Evolutionary conservation across 805 yeast species (phyloP), one percentile per base, ranked within the genome.

Genomic region (Cyberlindnera sargentensis): DNA sequence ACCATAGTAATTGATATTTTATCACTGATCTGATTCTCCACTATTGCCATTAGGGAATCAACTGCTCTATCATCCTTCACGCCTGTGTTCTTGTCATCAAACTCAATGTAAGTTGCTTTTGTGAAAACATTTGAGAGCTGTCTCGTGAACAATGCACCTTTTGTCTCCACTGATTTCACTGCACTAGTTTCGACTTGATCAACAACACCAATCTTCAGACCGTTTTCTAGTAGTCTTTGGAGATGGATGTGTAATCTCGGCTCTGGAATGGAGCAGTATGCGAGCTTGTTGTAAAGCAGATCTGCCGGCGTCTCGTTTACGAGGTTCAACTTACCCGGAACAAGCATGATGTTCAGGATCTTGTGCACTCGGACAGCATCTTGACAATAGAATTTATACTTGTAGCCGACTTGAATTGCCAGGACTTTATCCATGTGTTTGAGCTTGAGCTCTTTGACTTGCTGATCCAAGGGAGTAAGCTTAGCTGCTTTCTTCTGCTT

Each of bases 341-440:
- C 70, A 24, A 83, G 67, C 78, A 80, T 80, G 35, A 86, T 83
- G 47, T 83, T 80, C 31, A 89, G 62, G 9, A 82, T 71, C 39
- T 71, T 65, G 9, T 95, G 73, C 0, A 82, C 96, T 4, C 67
- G 65, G 10, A 68, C 71, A 0, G 98, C 97, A 63, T 91, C 97
- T 43, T 80, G 73, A 1, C 95, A 96, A 59, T 78, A 87, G 47
- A 90, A 81, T 56, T 85, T 86, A 65, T 80, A 93, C 61, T 88
- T 89, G 65, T 91, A 93, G 0, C 99, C 99, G 3, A 86, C 95
- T 59, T 93, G 93, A 26, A 91, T 72, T 0, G 93, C 80, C 7
- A 93, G 66, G 2, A 93, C 52, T 41, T 85, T 85, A 51, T 87
- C 95, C 41, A 57, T 57, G 57, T 91, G 66, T 2, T 62, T 54